Percentiles rank a stretch among this genome's conserved stretches.
Evolutionary conservation across 495 filamentous ascomycete species (phyloP).

Genomic region (Talaromyces proteolyticus): DNA sequence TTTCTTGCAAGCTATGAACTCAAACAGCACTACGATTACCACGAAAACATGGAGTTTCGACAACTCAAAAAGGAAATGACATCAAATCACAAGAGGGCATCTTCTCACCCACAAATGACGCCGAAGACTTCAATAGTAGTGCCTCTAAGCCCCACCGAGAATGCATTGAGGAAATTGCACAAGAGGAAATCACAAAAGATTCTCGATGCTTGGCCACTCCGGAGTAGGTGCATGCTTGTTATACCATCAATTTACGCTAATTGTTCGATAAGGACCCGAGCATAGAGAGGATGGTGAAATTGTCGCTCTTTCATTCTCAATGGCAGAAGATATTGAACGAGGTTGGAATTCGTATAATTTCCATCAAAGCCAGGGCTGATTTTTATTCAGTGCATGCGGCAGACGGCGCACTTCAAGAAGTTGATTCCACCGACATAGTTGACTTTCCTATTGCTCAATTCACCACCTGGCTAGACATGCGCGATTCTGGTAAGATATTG

Average conservation of each 20-base stretch:
- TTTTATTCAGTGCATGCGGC: conserved; percentile 18
- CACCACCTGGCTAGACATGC: conserved; percentile 2
- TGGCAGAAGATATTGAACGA: conserved; percentile 24
- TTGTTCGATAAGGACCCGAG: conserved; percentile 11
- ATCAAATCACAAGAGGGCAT: background rate
- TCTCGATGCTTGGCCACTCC: conserved; percentile 21
- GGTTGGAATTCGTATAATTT: conserved; percentile 8
- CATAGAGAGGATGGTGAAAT: conserved; percentile 26
- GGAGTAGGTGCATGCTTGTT: conserved; percentile 12
- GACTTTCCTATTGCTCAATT: conserved; percentile 5
- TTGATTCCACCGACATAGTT: conserved; percentile 6
- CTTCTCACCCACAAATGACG: background rate
- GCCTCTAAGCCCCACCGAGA: background rate
- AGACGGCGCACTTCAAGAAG: conserved; percentile 18
- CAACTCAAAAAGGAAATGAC: background rate
- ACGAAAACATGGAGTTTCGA: conserved; percentile 7
- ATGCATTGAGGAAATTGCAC: background rate
- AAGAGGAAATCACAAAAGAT: conserved; percentile 14
- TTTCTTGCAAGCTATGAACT: conserved; percentile 1
- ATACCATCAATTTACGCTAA: conserved; percentile 2
- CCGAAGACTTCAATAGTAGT: background rate
- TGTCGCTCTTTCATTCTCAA: conserved; percentile 23
- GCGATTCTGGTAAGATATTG: background rate
- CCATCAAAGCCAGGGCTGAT: background rate
- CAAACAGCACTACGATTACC: conserved; percentile 4